phyloP scores from a whole-genome alignment of 345 rosid species.

The Cardamine chenopodiifolia region DNA sequence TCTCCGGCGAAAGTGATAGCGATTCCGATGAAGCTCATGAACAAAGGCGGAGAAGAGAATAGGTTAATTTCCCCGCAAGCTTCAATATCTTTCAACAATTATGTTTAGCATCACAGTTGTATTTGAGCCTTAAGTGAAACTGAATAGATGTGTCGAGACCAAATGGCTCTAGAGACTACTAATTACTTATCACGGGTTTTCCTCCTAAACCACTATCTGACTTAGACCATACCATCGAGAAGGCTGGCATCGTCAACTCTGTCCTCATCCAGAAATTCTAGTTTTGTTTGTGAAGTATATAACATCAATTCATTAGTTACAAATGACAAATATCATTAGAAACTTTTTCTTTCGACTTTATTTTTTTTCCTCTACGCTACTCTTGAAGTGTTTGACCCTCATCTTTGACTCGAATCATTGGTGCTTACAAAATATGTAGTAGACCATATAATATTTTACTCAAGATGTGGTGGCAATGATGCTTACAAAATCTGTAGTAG shows the following conservation, averaged over 20 bases:
- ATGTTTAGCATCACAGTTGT: too few species aligned
- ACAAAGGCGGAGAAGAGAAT: neutral
- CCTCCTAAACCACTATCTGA: conserved; percentile 70
- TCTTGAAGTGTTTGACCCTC: too few species aligned
- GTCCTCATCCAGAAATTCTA: conserved; percentile 77
- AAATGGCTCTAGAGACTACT: conserved; percentile 56
- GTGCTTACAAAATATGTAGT: too few species aligned
- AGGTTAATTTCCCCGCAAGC: neutral
- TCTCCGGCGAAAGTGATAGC: neutral
- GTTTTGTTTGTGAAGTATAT: neutral
- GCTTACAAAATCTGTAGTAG: too few species aligned
- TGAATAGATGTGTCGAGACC: conserved; percentile 57
- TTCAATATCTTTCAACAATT: neutral
- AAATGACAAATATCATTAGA: neutral
- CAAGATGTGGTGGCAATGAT: too few species aligned
- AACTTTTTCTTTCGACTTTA: too few species aligned
- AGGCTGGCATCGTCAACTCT: conserved; percentile 70
- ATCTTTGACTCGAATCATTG: too few species aligned
- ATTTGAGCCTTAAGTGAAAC: too few species aligned
- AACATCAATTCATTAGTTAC: neutral
- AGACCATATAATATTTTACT: too few species aligned
- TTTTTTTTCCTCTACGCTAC: too few species aligned
- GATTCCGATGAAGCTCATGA: neutral
- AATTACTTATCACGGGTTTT: conserved; percentile 69
- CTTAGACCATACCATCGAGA: conserved; percentile 68